Evolutionary conservation across 371 early-diverging fungal genomes (phyloP).

Genomic region (Mucor plumbeus): DNA sequence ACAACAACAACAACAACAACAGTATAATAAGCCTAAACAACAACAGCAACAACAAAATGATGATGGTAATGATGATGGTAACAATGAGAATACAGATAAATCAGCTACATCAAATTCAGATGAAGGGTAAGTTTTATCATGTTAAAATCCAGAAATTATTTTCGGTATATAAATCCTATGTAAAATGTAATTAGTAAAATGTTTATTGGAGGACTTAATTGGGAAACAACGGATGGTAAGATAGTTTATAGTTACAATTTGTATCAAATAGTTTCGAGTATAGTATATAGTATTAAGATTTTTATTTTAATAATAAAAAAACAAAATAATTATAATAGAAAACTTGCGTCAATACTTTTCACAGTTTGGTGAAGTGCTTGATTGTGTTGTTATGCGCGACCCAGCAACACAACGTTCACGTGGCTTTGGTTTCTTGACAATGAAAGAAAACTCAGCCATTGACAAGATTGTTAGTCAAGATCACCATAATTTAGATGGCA

Average conservation of each 20-base stretch:
- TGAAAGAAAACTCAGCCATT: constrained; percentile 68
- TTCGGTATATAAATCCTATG: neutral
- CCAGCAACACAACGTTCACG: constrained; percentile 78
- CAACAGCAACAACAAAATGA: constrained; percentile 4
- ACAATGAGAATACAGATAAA: constrained; percentile 20
- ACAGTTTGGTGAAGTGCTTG: constrained; percentile 66
- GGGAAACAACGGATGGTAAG: constrained; percentile 90
- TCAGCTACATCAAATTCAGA: constrained; percentile 51
- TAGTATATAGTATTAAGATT: constrained; percentile 8
- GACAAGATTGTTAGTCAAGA: constrained; percentile 75
- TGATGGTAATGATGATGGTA: constrained; percentile 5
- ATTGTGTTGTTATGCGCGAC: constrained; percentile 86
- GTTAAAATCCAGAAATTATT: neutral
- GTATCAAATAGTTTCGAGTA: neutral
- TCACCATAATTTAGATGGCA: constrained; percentile 81
- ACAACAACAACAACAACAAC: constrained; percentile 21
- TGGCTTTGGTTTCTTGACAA: constrained; percentile 92
- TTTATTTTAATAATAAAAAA: constrained; percentile 16
- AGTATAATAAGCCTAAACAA: constrained; percentile 17
- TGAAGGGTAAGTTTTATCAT: constrained; percentile 57
- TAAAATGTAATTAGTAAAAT: constrained; percentile 68
- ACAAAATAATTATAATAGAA: constrained; percentile 47
- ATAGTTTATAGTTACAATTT: constrained; percentile 9
- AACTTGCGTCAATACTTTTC: constrained; percentile 78
- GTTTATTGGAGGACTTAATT: constrained; percentile 93